Base-by-base conservation (phyloP, 768 basidiomycete genomes). In the Ramaria rubella region DNA sequence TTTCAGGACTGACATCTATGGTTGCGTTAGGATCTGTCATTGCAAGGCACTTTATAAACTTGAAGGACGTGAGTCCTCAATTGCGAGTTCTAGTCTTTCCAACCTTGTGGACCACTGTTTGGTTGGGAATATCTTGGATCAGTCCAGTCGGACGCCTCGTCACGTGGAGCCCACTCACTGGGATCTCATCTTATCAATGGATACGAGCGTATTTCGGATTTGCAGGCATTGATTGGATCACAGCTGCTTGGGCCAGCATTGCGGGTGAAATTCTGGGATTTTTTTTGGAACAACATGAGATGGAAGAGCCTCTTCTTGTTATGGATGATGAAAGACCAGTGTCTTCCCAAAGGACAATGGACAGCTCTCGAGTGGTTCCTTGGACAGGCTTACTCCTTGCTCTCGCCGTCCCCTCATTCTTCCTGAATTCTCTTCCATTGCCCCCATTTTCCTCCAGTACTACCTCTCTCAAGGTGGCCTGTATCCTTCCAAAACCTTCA, bases 91-190 rank as follows among this genome's bases (percentile, higher is more conserved):
- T n/a, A 15, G n/a, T n/a, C n/a, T n/a, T n/a, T n/a, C n/a, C n/a
- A n/a, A n/a, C n/a, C n/a, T n/a, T 52, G n/a, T 36, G 21, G 38
- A 7, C 12, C 2, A 9, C 19, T 9, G 43, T 45, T 7, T 24
- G 24, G 21, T 24, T 7, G 43, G 43, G 9, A 24, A 45, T 45
- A 45, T 78, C 87, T 0, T 75, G 70, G 59, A 14, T 78, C 29
- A 88, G 80, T 62, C 87, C 87, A 1, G 66, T 90, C 6, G 90
- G 90, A 8, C 78, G 85, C 55, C 77, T 92, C 9, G 72, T 82
- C 8, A 78, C 83, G 15, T 92, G 89, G 89, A 83, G 77, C 31
- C 82, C 86, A 8, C 72, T 79, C 14, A 67, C 75, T 8, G 77
- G 78, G 4, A 45, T 34, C 29, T 74, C 76, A 6, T 69, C 77